Base-by-base conservation (phyloP, 495 filamentous ascomycete genomes). In the Penicillium canescens region DNA sequence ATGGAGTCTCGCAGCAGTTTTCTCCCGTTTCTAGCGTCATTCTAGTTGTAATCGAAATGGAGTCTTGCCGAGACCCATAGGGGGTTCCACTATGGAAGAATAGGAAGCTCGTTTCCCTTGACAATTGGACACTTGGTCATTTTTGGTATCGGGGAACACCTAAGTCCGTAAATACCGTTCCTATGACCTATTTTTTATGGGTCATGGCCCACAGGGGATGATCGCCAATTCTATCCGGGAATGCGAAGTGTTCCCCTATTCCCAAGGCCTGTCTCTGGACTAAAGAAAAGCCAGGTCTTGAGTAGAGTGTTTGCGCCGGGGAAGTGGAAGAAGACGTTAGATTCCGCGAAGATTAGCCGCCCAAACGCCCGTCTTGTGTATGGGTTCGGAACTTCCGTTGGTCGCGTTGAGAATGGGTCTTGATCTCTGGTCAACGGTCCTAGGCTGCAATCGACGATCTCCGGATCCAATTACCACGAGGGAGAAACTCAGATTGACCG, bases 11-110 rank as follows among this genome's bases (percentile, higher is more conserved):
- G 14, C 33, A 12, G 16, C 50, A 12, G 16, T 50, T 49, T 55
- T 63, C 59, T 55, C 49, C 56, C 52, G 58, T 63, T 68, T 68
- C 65, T 68, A 68, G 62, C 57, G 59, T 38, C 43, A 33, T 67
- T 67, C 65, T 65, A 66, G 65, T 55, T 57, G 65, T 62, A 65
- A 60, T 44, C 38, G 43, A 60, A 56, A 65, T 51, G 59, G 52
- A 46, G 54, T 45, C 53, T 61, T 54, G 57, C 53, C 56, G 53
- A 56, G n/a, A 44, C 35, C 40, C 42, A 56, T 55, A 40, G 35
- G 28, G 24, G 50, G 56, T 16, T 46, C 57, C 63, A 61, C 60
- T 55, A 54, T 33, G 51, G 51, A 46, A 53, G 42, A 54, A 64
- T 54, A 56, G 57, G 63, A 67, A 61, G 60, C 60, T 60, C 46